These are phyloP conservation scores for Yarrowia keelungensis DNA, from an alignment of 805 yeast genomes.

Conservation along the genomic window DNA sequence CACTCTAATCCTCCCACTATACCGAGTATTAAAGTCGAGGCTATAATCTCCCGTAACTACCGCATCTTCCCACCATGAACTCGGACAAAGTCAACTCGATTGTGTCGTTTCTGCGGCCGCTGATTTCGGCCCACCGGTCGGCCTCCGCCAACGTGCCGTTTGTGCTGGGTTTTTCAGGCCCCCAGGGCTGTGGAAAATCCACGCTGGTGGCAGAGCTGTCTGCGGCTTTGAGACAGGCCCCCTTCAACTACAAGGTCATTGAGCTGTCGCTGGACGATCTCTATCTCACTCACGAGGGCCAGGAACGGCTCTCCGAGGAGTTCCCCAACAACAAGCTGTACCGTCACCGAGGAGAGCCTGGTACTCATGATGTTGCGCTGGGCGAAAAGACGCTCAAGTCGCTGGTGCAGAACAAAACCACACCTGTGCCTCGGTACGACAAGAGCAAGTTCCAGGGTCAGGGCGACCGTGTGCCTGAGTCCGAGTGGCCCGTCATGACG, in stretches of 20 bases:
- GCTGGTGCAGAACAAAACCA: slow-evolving; percentile 47
- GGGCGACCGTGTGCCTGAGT: slow-evolving; percentile 70
- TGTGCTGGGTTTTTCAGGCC: slow-evolving; percentile 49
- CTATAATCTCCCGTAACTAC: not conserved
- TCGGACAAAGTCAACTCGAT: slow-evolving; percentile 33
- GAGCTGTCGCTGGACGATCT: slow-evolving; percentile 83
- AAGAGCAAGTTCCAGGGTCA: slow-evolving; percentile 73
- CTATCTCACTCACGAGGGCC: slow-evolving; percentile 72
- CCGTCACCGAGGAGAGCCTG: slow-evolving; percentile 88
- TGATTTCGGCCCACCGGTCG: slow-evolving; percentile 26
- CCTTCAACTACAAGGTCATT: slow-evolving; percentile 50
- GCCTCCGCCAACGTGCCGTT: slow-evolving; percentile 41
- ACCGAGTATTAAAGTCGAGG: not conserved
- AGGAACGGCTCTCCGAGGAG: slow-evolving; percentile 54
- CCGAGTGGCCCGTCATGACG: slow-evolving; percentile 52
- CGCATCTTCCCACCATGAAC: slow-evolving; percentile 10
- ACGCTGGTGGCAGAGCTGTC: slow-evolving; percentile 47
- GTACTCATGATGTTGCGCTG: slow-evolving; percentile 80
- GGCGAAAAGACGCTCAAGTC: slow-evolving; percentile 50
- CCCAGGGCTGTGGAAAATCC: slow-evolving; percentile 53
- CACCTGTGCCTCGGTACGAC: slow-evolving; percentile 73
- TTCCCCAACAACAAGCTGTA: slow-evolving; percentile 61
- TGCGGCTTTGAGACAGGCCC: slow-evolving; percentile 47
- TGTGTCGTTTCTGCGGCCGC: slow-evolving; percentile 25
- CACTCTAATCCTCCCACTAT: not conserved